Conservation (phyloP, 306 rosid genomes). For the Cucurbita moschata region DNA sequence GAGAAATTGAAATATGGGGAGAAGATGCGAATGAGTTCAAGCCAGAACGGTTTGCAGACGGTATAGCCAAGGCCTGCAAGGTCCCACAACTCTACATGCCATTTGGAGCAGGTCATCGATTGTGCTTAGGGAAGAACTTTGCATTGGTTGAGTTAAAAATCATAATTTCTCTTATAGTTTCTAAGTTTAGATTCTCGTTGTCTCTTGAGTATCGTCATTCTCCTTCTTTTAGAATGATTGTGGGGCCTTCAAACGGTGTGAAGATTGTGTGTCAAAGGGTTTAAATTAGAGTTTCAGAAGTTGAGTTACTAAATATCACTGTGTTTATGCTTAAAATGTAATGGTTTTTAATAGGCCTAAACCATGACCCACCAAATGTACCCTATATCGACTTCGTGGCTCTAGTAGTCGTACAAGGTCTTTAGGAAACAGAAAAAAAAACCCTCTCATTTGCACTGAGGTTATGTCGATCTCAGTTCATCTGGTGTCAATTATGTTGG, state of each 20-base stretch:
- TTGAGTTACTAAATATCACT: no score
- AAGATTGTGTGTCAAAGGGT: conserved; percentile 25
- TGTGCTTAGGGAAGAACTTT: conserved; percentile 71
- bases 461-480: no score
- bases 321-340: no score
- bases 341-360: no score
- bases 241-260: conserved; percentile 63
- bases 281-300: background rate
- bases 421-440: no score
- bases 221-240: conserved; percentile 68
- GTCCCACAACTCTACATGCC: conserved; percentile 57
- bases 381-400: no score
- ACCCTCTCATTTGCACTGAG: no score
- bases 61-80: conserved; percentile 63
- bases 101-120: conserved; percentile 62
- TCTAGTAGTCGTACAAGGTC: no score
- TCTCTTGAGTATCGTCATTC: conserved; percentile 62
- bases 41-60: conserved; percentile 73
- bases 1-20: conserved; percentile 82
- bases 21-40: conserved; percentile 57
- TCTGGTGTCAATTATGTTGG: no score
- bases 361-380: no score
- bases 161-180: conserved; percentile 21
- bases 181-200: conserved; percentile 44
- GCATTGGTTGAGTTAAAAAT: conserved; percentile 71